Percentiles rank a stretch among this genome's conserved stretches.
phyloP scores from a whole-genome alignment of 2,329 filamentous ascomycete species.

The Phoma herbarum region DNA sequence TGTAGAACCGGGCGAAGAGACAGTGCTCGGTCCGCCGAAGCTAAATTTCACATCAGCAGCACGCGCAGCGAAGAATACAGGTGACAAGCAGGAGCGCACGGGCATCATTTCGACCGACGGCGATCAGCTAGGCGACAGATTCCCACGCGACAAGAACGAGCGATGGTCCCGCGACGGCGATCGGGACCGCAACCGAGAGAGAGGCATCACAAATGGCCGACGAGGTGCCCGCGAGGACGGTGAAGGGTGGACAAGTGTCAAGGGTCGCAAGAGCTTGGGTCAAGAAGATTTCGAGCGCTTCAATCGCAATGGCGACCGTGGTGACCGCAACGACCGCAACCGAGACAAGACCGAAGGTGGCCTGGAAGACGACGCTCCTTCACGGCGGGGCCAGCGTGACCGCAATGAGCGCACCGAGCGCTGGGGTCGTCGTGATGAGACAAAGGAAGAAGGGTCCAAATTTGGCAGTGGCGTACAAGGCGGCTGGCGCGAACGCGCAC shows the following conservation, averaged over 20 bases:
- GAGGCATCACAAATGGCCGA: slow-evolving; percentile 51
- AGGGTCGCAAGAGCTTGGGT: slow-evolving; percentile 77
- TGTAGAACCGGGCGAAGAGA: slow-evolving; percentile 74
- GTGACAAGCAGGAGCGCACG: slow-evolving; percentile 49
- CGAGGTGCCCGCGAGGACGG: slow-evolving; percentile 61
- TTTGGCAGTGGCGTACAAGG: slow-evolving; percentile 53
- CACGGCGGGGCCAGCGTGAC: slow-evolving; percentile 69
- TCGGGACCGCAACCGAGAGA: slow-evolving; percentile 48
- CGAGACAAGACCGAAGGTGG: slow-evolving; percentile 57
- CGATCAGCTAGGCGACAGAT: slow-evolving; percentile 48
- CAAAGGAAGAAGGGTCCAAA: slow-evolving; percentile 57
- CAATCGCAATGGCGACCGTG: slow-evolving; percentile 57
- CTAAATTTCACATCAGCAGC: slow-evolving; percentile 83
- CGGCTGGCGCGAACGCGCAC: slow-evolving; percentile 66
- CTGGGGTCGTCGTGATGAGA: slow-evolving; percentile 73
- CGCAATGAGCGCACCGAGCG: slow-evolving; percentile 67
- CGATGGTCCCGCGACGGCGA: slow-evolving; percentile 56
- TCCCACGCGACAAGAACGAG: slow-evolving; percentile 46
- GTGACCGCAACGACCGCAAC: slow-evolving; percentile 48
- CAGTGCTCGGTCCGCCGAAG: slow-evolving; percentile 85
- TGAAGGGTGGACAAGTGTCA: slow-evolving; percentile 78
- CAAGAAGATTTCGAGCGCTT: slow-evolving; percentile 76
- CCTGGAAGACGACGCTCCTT: slow-evolving; percentile 56
- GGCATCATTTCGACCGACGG: slow-evolving; percentile 50
- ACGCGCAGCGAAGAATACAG: slow-evolving; percentile 57